These are phyloP conservation scores for Eutypella sp. DNA, from an alignment of 2,329 filamentous ascomycete species.

Conservation along the genomic window DNA sequence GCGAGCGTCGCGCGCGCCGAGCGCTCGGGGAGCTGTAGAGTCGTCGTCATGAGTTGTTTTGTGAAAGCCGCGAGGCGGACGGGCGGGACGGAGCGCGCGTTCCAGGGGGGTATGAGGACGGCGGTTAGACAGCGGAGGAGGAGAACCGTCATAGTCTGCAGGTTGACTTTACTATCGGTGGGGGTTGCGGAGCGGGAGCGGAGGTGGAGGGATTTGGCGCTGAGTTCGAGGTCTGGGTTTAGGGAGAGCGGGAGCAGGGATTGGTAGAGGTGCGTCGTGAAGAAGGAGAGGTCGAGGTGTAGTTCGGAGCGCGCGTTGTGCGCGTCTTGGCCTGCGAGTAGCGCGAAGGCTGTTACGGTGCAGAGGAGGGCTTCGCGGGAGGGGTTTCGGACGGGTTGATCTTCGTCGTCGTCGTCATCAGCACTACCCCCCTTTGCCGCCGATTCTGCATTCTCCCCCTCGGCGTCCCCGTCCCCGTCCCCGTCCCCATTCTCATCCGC, in stretches of 20 bases:
- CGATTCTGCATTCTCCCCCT: constrained; percentile 32
- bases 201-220: constrained; percentile 66
- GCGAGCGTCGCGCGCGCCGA: constrained; percentile 75
- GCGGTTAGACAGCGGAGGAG: constrained; percentile 81
- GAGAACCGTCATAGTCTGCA: constrained; percentile 90
- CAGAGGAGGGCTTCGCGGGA: constrained; percentile 87
- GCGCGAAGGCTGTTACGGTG: constrained; percentile 93
- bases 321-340: constrained; percentile 89
- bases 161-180: constrained; percentile 69
- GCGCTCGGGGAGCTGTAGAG: constrained; percentile 87
- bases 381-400: constrained; percentile 57
- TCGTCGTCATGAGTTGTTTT: constrained; percentile 79
- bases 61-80: constrained; percentile 84
- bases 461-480: constrained; percentile 37
- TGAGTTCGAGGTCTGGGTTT: constrained; percentile 81
- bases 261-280: constrained; percentile 89
- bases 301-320: constrained; percentile 76
- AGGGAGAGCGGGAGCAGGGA: constrained; percentile 73
- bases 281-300: constrained; percentile 89
- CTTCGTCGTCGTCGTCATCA: constrained; percentile 38
- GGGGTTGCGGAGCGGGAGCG: constrained; percentile 39
- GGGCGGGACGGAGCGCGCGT: constrained; percentile 71
- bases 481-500: constrained; percentile 44
- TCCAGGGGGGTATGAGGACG: constrained; percentile 70
- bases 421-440: constrained; percentile 38